Conservation (phyloP, 306 rosid species). For the Albizia julibrissin region DNA sequence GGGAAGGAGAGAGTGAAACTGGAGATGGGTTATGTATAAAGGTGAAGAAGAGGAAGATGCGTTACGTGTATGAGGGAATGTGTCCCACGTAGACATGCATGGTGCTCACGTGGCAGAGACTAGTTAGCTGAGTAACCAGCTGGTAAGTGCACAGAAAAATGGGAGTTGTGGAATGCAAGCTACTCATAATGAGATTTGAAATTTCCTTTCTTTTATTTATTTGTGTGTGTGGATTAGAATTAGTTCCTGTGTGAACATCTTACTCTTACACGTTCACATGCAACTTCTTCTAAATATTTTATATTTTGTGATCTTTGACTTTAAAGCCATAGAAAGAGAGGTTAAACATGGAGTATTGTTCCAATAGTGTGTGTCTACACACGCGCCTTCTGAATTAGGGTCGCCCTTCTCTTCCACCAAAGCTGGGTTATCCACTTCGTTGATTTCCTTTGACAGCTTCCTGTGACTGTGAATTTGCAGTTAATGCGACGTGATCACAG, state of each 20-base stretch:
- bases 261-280: background rate
- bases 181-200: background rate
- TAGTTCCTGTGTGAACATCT: background rate
- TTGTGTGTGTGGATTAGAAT: too few relatives aligned
- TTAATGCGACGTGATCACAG: background rate
- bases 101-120: conserved; percentile 39
- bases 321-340: too few relatives aligned
- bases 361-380: too few relatives aligned
- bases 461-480: background rate
- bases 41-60: background rate
- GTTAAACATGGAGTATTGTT: too few relatives aligned
- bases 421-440: too few relatives aligned
- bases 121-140: conserved; percentile 15
- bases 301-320: too few relatives aligned
- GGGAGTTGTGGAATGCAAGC: background rate
- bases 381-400: too few relatives aligned
- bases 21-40: background rate
- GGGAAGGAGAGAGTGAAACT: background rate
- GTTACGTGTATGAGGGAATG: conserved; percentile 28
- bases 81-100: conserved; percentile 43
- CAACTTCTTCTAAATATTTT: background rate
- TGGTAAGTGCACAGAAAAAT: background rate
- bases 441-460: too few relatives aligned
- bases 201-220: background rate
- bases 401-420: too few relatives aligned